Percentiles rank a stretch among this genome's conserved stretches.
Evolutionary conservation across 2,329 filamentous ascomycete genomes (phyloP).

Genomic region (Alternaria postmessia): DNA sequence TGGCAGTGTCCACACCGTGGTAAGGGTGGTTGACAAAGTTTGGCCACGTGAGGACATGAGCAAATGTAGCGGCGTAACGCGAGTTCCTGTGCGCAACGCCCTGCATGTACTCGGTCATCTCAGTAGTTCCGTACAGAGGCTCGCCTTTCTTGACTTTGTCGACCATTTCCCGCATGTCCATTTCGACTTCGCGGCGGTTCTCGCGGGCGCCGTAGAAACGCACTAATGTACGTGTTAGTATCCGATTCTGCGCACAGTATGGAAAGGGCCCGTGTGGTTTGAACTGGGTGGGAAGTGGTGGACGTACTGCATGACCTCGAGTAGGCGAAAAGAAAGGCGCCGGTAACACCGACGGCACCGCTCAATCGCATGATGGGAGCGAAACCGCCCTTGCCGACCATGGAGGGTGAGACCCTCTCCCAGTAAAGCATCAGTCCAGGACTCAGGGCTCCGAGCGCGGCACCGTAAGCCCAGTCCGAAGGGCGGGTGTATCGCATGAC

Average conservation of each 20-base stretch:
- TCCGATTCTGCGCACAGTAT: background rate
- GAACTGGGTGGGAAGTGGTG: background rate
- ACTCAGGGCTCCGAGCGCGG: constrained; percentile 72
- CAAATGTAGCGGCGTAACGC: constrained; percentile 84
- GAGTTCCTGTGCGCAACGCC: constrained; percentile 92
- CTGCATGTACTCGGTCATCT: constrained; percentile 86
- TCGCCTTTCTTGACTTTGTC: constrained; percentile 92
- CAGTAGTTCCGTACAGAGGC: constrained; percentile 84
- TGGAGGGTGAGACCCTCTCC: constrained; percentile 85
- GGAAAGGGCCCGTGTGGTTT: background rate
- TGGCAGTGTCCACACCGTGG: constrained; percentile 97
- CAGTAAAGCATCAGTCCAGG: constrained; percentile 78
- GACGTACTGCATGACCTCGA: constrained; percentile 81
- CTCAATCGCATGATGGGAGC: constrained; percentile 82
- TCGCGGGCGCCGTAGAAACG: constrained; percentile 96
- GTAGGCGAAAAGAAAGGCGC: constrained; percentile 86
- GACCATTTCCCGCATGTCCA: constrained; percentile 99
- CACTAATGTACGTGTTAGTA: constrained; percentile 61
- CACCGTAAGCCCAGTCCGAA: constrained; percentile 80
- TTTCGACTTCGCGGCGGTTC: constrained; percentile 88
- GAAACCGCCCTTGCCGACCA: constrained; percentile 83
- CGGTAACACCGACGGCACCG: constrained; percentile 74
- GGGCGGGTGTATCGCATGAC: constrained; percentile 86
- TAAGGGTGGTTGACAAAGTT: constrained; percentile 91
- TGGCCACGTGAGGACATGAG: constrained; percentile 91